These are phyloP conservation scores for Ceratocystis destructans DNA, from an alignment of 2,329 filamentous ascomycete species.

Conservation along the genomic window DNA sequence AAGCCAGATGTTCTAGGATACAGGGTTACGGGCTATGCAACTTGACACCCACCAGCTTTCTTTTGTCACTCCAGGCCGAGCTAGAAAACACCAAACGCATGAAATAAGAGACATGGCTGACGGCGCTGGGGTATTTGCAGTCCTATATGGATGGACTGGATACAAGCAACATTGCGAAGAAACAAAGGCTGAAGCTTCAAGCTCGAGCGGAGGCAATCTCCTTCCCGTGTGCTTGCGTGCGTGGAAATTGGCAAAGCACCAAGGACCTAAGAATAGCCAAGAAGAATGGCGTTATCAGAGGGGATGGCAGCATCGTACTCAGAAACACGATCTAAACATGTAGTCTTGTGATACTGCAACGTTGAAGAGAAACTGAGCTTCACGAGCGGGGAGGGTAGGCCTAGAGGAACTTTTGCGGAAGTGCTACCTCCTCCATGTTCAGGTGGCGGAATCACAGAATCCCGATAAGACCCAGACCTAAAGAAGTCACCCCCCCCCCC, in stretches of 20 bases:
- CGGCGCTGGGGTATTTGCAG: neutral
- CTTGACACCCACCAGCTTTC: neutral
- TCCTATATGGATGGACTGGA: neutral
- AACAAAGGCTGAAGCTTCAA: neutral
- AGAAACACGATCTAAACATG: neutral
- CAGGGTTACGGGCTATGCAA: neutral
- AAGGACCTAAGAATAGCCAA: neutral
- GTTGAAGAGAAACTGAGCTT: neutral
- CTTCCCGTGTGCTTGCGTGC: neutral
- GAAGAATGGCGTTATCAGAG: neutral
- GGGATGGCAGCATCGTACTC: neutral
- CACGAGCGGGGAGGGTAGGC: neutral
- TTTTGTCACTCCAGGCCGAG: too few species aligned
- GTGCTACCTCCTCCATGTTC: neutral
- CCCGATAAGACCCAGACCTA: neutral
- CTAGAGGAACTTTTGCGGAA: slow-evolving; percentile 1
- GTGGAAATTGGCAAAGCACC: neutral
- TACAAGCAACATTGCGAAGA: neutral
- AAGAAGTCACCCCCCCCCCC: neutral
- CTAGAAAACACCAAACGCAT: neutral
- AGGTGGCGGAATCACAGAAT: neutral
- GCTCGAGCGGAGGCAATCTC: neutral
- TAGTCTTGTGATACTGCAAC: neutral
- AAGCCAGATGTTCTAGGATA: slow-evolving; percentile 2
- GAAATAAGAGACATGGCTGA: neutral